Percentiles rank a stretch among this genome's conserved stretches.
phyloP scores from a whole-genome alignment of 345 rosid species.

The Populus pruinosa region DNA sequence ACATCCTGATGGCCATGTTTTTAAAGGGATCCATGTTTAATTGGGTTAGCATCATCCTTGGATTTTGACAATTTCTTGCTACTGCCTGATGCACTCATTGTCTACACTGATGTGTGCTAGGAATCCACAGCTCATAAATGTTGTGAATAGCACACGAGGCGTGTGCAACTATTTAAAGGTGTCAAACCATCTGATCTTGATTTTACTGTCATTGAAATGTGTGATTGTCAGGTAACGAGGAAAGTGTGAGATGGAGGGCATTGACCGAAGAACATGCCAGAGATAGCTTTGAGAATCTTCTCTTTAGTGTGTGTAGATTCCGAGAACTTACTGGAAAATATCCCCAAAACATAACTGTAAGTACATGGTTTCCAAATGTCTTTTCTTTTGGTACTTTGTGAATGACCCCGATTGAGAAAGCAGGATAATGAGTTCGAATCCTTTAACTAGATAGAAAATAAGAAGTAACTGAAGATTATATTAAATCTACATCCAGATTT shows the following conservation, averaged over 20 bases:
- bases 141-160: not conserved
- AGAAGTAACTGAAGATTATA: not conserved
- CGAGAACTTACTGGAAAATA: slow-evolving; percentile 90
- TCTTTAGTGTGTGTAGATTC: slow-evolving; percentile 84
- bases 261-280: slow-evolving; percentile 97
- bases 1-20: not conserved
- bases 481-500: not conserved
- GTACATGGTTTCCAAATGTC: slow-evolving; percentile 14
- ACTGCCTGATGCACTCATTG: not conserved
- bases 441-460: not conserved
- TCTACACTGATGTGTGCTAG: not conserved
- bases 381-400: not conserved
- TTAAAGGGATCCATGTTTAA: too few relatives aligned
- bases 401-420: not conserved
- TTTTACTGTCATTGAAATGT: slow-evolving; percentile 4
- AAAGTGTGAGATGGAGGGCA: slow-evolving; percentile 68
- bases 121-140: not conserved
- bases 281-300: slow-evolving; percentile 97
- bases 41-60: too few relatives aligned
- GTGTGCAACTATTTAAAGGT: not conserved
- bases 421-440: not conserved
- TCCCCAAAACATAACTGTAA: slow-evolving; percentile 87
- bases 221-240: slow-evolving; percentile 55
- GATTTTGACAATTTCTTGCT: not conserved
- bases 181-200: not conserved